Percentiles rank a stretch among this genome's conserved stretches.
phyloP scores from a whole-genome alignment of 2,329 filamentous ascomycete genomes.

The Microdochium paspali region DNA sequence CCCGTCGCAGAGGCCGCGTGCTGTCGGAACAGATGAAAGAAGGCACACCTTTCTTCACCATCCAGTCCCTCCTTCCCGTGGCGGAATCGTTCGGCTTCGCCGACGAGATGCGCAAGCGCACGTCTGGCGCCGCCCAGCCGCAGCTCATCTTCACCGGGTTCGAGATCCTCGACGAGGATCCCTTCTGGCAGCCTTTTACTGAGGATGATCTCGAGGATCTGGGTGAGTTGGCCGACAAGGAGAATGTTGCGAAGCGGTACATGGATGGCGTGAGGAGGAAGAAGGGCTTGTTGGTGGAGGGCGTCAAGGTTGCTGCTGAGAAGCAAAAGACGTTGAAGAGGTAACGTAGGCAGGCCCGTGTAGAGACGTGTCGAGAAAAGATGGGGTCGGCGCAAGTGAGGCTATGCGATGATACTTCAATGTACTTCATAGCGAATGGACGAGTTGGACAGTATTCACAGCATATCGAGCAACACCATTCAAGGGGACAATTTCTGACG shows the following conservation, averaged over 20 bases:
- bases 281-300: slow-evolving; percentile 82
- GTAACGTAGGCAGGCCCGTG: slow-evolving; percentile 18
- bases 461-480: too few species aligned
- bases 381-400: too few species aligned
- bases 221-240: slow-evolving; percentile 83
- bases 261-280: slow-evolving; percentile 80
- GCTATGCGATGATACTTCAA: too few species aligned
- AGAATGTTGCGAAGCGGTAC: slow-evolving; percentile 94
- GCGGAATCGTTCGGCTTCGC: slow-evolving; percentile 93
- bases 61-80: slow-evolving; percentile 78
- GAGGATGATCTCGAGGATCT: slow-evolving; percentile 96
- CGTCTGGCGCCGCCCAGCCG: slow-evolving; percentile 80
- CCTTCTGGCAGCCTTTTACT: slow-evolving; percentile 94
- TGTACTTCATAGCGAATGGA: too few species aligned
- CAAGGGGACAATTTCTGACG: too few species aligned
- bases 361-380: neutral
- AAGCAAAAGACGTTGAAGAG: slow-evolving; percentile 71
- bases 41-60: slow-evolving; percentile 93
- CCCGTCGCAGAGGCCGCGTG: slow-evolving; percentile 80
- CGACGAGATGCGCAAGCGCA: slow-evolving; percentile 93
- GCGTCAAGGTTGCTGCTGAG: slow-evolving; percentile 77
- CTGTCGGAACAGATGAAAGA: slow-evolving; percentile 88
- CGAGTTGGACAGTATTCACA: too few species aligned
- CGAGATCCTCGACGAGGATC: slow-evolving; percentile 88
- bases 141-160: slow-evolving; percentile 92